Conservation (phyloP, 2,329 filamentous ascomycete species). For the Paraphoma chrysanthemicola region DNA sequence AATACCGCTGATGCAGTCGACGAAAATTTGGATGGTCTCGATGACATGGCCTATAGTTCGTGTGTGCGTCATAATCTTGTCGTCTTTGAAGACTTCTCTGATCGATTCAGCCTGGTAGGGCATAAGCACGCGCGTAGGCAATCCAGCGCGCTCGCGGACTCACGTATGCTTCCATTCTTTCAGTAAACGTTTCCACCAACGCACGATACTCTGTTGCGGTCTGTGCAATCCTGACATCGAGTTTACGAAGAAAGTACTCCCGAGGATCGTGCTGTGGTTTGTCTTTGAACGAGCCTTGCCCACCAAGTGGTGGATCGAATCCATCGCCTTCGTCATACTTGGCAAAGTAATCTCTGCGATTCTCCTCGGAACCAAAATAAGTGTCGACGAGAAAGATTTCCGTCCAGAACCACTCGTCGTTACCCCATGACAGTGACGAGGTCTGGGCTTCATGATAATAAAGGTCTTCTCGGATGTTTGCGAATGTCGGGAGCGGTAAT, state of each 20-base stretch:
- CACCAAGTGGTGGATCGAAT: constrained; percentile 18
- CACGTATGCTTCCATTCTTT: constrained; percentile 27
- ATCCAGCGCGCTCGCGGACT: constrained; percentile 3
- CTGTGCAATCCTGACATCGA: constrained; percentile 13
- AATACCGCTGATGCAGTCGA: constrained; percentile 13
- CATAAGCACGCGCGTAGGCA: background rate
- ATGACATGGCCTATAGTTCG: constrained; percentile 20
- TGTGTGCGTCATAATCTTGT: constrained; percentile 12
- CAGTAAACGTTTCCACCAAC: constrained; percentile 21
- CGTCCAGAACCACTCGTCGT: constrained; percentile 25
- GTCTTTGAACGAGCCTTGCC: constrained; percentile 2
- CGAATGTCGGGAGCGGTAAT: constrained; percentile 14
- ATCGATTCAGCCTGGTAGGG: background rate
- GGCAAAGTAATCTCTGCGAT: constrained; percentile 8
- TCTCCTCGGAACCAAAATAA: constrained; percentile 23
- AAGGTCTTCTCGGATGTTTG: constrained; percentile 9
- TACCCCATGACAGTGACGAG: constrained; percentile 22
- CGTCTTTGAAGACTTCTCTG: constrained; percentile 10
- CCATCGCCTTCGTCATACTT: constrained; percentile 2
- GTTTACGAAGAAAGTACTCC: constrained; percentile 18
- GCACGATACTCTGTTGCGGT: constrained; percentile 17
- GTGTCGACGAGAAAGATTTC: constrained; percentile 23
- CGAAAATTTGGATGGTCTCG: constrained; percentile 22
- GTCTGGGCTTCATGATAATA: constrained; percentile 25
- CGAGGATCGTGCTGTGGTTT: constrained; percentile 17